A percentile compares a stretch with the other conserved stretches of the same genome.
phyloP scores from a whole-genome alignment of 345 rosid genomes.

The Punica granatum region DNA sequence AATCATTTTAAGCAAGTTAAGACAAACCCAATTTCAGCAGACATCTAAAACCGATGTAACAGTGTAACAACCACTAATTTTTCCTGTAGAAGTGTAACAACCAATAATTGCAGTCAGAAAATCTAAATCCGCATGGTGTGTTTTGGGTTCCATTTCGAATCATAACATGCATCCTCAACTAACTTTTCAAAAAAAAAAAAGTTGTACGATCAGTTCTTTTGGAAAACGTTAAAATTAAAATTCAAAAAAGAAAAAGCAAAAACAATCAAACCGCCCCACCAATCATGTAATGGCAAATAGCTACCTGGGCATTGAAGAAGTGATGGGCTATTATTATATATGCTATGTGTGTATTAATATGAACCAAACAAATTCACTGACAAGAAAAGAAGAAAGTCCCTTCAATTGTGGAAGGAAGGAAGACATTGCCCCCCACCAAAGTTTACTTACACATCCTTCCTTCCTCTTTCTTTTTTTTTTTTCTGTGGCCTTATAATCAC shows the following conservation, averaged over 20 bases:
- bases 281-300: slow-evolving; percentile 7
- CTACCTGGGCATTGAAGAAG: neutral
- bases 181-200: neutral
- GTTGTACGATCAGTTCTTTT: too few relatives aligned
- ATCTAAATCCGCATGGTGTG: too few relatives aligned
- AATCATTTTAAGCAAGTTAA: too few relatives aligned
- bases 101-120: too few relatives aligned
- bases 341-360: neutral
- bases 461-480: too few relatives aligned
- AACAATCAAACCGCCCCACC: slow-evolving; percentile 10
- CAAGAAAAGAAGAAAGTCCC: neutral
- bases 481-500: neutral
- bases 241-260: neutral
- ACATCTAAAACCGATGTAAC: too few relatives aligned
- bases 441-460: neutral
- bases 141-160: too few relatives aligned
- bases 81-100: too few relatives aligned
- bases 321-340: neutral
- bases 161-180: neutral
- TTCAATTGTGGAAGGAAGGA: neutral
- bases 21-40: too few relatives aligned
- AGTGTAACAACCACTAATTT: too few relatives aligned
- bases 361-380: neutral
- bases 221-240: neutral
- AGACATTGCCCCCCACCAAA: slow-evolving; percentile 4